Evolutionary conservation across 179 eudicot species (phyloP), one percentile per base, ranked within the genome.

Genomic region (Actinidia arguta): DNA sequence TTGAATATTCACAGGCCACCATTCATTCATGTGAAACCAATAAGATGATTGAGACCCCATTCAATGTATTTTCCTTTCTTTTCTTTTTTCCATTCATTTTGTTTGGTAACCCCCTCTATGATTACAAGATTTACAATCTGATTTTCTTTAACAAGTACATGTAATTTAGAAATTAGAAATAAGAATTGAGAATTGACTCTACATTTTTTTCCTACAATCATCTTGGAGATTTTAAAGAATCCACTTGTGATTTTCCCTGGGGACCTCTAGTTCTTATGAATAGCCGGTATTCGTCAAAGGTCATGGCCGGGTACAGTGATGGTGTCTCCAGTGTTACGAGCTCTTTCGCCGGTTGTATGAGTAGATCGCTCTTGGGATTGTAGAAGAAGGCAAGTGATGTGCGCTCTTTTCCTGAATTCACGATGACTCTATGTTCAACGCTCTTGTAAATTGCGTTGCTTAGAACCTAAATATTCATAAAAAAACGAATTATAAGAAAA

Each of bases 391-490:
- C 99, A 47, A 96, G 81, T 0, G 99, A 96, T 24, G 95, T 39
- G 17, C 99, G 87, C 76, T 96, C 99, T 27, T 78, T 39, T 24
- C 63, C 84, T 22, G 98, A 93, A 79, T 94, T 96, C 8, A 93
- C 98, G 0, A 96, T 93, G 56, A 95, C 99, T 75, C 99, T 90
- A 63, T 96, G 99, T 86, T 96, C 98, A 54, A 95, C 97, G 39
- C 99, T 96, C 78, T 93, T 96, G 86, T 96, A 96, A 5, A 79
- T 84, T 3, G 95, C 96, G 83, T 96, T 96, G 87, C 93, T 84
- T 36, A 84, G 55, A 11, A 84, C 86, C 86, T 84, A 68, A n/a
- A 59, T n/a, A n/a, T n/a, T n/a, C n/a, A n/a, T n/a, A n/a, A n/a
- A n/a, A n/a, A n/a, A n/a, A n/a, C n/a, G n/a, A n/a, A n/a, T n/a